phyloP scores from a whole-genome alignment of 768 basidiomycete genomes.

The Cantharellus cinnabarinus region DNA sequence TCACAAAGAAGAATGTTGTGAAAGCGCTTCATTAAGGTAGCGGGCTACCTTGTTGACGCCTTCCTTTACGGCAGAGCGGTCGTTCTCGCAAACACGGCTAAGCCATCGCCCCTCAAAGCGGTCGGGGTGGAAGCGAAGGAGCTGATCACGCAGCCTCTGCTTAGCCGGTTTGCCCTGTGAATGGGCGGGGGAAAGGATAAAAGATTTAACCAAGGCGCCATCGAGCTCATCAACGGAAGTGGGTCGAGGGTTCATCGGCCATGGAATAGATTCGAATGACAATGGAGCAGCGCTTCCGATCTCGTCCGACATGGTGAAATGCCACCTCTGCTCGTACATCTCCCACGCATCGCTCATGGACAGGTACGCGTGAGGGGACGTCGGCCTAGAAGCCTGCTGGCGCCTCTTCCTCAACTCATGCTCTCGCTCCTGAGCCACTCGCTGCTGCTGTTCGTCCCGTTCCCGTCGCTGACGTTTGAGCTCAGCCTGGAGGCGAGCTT shows the following conservation, averaged over 20 bases:
- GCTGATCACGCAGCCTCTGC: conserved; percentile 7
- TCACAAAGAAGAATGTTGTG: background rate
- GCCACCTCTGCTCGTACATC: conserved; percentile 5
- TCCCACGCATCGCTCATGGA: conserved; percentile 3
- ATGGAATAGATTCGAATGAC: conserved; percentile 7
- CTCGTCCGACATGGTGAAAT: background rate
- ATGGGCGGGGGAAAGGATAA: conserved; percentile 5
- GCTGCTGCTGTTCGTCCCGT: background rate
- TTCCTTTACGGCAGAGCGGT: conserved; percentile 6
- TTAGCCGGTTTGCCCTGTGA: conserved; percentile 2
- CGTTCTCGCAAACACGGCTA: conserved; percentile 3
- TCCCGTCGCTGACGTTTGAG: background rate
- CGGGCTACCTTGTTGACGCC: conserved; percentile 7
- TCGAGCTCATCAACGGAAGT: conserved; percentile 1
- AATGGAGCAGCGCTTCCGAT: background rate
- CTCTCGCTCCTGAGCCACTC: background rate
- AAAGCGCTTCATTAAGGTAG: conserved; percentile 5
- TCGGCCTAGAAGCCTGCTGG: background rate
- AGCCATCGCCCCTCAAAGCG: conserved; percentile 9
- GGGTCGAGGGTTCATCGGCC: conserved; percentile 6
- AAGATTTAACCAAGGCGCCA: conserved; percentile 1
- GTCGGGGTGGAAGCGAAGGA: conserved; percentile 10
- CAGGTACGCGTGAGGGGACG: background rate
- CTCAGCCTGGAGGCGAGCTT: background rate
- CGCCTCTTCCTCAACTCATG: background rate